These are phyloP conservation scores for Otatea glauca DNA, from an alignment of 176 grass and related monocot species.

Conservation along the genomic window DNA sequence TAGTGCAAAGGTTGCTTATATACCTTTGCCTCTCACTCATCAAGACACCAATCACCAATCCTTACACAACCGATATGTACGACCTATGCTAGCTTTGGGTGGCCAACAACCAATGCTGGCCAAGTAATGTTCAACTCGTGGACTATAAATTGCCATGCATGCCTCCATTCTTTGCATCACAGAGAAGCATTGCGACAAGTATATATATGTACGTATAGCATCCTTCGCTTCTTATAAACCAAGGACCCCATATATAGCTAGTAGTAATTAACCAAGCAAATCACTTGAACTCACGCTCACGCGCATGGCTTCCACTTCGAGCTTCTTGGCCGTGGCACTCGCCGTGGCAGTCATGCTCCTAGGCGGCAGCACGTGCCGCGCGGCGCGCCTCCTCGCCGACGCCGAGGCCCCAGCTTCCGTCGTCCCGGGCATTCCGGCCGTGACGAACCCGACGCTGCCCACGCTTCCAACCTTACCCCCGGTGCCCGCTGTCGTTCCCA, in stretches of 20 bases:
- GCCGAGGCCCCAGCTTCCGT: background rate
- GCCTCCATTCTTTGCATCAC: background rate
- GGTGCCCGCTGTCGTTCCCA: background rate
- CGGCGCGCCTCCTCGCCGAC: slow-evolving; percentile 47
- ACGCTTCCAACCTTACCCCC: background rate
- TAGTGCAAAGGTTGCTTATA: background rate
- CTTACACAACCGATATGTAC: too few species aligned
- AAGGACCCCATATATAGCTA: too few species aligned
- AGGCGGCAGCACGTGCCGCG: slow-evolving; percentile 23
- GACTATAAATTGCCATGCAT: slow-evolving; percentile 45
- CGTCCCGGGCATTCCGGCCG: background rate
- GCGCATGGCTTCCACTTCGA: slow-evolving; percentile 36
- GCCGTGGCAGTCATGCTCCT: slow-evolving; percentile 17
- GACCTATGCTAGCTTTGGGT: slow-evolving; percentile 35
- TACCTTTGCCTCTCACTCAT: background rate
- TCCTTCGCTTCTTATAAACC: background rate
- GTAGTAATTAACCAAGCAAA: background rate
- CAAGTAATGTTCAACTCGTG: background rate
- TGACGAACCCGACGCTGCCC: slow-evolving; percentile 2
- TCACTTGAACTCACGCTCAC: background rate
- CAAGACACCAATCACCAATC: background rate
- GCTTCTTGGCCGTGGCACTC: slow-evolving; percentile 28
- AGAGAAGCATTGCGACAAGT: background rate
- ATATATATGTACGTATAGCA: background rate
- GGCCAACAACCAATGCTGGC: background rate